phyloP scores from a whole-genome alignment of 148 eudicot genomes.

The Beta vulgaris region DNA sequence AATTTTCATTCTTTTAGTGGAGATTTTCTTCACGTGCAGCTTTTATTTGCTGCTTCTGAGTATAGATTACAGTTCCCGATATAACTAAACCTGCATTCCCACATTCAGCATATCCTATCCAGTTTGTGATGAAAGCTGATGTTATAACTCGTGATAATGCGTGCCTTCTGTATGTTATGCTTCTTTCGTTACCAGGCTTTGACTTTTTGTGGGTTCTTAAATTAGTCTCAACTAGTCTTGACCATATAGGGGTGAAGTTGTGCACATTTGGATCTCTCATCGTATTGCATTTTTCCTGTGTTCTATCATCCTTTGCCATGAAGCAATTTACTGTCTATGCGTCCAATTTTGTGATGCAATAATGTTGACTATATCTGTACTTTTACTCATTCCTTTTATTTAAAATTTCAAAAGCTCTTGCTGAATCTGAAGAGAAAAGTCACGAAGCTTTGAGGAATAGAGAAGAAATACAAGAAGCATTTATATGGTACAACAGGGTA shows the following conservation, averaged over 20 bases:
- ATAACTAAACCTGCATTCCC: background rate
- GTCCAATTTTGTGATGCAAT: background rate
- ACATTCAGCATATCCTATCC: background rate
- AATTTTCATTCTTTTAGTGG: too few species aligned
- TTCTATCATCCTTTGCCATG: background rate
- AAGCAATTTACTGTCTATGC: background rate
- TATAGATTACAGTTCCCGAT: too few species aligned
- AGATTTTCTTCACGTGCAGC: too few species aligned
- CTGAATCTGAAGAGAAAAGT: conserved; percentile 51
- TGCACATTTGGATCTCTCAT: background rate
- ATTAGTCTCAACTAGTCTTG: background rate
- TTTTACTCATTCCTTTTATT: conserved; percentile 1
- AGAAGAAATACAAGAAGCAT: conserved; percentile 69
- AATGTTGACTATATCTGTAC: background rate
- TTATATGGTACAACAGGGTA: conserved; percentile 77
- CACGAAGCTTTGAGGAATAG: conserved; percentile 35
- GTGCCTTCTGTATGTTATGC: too few species aligned
- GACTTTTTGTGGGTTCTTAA: too few species aligned
- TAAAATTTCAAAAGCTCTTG: conserved; percentile 45
- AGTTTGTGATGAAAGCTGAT: background rate
- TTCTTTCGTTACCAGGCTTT: background rate
- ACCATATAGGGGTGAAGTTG: background rate
- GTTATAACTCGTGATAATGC: background rate
- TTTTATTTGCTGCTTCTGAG: background rate
- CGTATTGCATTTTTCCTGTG: background rate